Percentiles rank a stretch among this genome's conserved stretches.
These are phyloP conservation scores for Phytophthora sojae DNA, from an alignment of 352 stramenopile species.

Conservation along the genomic window DNA sequence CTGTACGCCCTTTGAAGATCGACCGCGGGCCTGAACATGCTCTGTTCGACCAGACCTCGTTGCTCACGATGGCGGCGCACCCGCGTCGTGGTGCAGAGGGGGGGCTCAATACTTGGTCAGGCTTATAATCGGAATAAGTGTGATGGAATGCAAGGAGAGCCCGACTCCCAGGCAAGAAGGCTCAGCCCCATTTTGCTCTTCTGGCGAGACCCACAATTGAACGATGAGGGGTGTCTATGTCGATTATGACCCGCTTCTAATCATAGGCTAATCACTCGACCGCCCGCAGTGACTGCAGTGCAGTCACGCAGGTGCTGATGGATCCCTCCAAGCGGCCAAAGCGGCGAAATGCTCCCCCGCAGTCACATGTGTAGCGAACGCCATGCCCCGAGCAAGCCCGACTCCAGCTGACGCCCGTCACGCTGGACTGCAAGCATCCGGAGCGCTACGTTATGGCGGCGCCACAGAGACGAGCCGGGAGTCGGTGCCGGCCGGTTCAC, in stretches of 20 bases:
- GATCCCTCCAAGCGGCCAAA: not conserved
- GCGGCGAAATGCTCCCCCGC: not conserved
- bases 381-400: not conserved
- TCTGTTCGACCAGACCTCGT: too few relatives aligned
- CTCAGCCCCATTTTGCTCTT: not conserved
- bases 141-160: too few relatives aligned
- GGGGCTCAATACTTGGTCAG: too few relatives aligned
- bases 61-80: too few relatives aligned
- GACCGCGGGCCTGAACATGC: not conserved
- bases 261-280: conserved; percentile 14
- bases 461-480: conserved; percentile 27
- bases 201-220: conserved; percentile 17
- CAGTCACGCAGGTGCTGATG: not conserved
- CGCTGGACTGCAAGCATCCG: conserved; percentile 16
- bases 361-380: not conserved
- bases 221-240: conserved; percentile 20
- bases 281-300: not conserved
- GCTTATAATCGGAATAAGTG: too few relatives aligned
- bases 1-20: not conserved
- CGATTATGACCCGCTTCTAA: conserved; percentile 18
- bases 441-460: conserved; percentile 13
- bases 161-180: not conserved
- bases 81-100: too few relatives aligned
- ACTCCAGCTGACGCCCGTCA: conserved; percentile 1
- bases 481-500: not conserved